Percentiles rank a stretch among this genome's conserved stretches.
Conservation (phyloP, 805 yeast species). For the Candida saitoana region DNA sequence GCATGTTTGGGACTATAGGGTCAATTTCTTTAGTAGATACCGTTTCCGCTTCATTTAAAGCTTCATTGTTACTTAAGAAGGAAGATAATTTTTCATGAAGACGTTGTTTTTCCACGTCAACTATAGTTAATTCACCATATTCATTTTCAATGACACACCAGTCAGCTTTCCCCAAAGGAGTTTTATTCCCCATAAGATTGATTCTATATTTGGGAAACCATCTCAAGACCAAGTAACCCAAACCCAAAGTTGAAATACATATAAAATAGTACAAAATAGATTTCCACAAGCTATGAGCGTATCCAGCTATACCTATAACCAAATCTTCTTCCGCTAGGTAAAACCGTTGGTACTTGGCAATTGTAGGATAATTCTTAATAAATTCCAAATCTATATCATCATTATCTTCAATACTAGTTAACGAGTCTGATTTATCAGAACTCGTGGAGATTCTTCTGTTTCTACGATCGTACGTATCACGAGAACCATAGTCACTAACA, state of each 20-base stretch:
- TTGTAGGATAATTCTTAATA: constrained; percentile 27
- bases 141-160: constrained; percentile 95
- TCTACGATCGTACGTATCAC: constrained; percentile 25
- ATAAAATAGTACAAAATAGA: constrained; percentile 46
- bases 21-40: constrained; percentile 38
- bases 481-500: constrained; percentile 24
- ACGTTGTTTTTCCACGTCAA: constrained; percentile 52
- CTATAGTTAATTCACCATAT: constrained; percentile 74
- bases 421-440: constrained; percentile 12
- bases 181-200: constrained; percentile 56
- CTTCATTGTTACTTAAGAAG: constrained; percentile 40
- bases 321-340: constrained; percentile 95
- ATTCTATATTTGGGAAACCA: constrained; percentile 85
- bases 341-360: constrained; percentile 64
- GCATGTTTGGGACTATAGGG: constrained; percentile 66
- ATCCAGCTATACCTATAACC: constrained; percentile 93
- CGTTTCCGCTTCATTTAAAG: constrained; percentile 22
- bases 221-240: constrained; percentile 66
- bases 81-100: constrained; percentile 72
- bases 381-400: constrained; percentile 18
- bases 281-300: constrained; percentile 49
- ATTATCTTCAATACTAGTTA: constrained; percentile 12
- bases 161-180: constrained; percentile 77
- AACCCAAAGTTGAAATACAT: constrained; percentile 61
- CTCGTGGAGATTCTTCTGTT: constrained; percentile 14